phyloP scores from a whole-genome alignment of 2,329 filamentous ascomycete species.

The Aspergillus proliferans region DNA sequence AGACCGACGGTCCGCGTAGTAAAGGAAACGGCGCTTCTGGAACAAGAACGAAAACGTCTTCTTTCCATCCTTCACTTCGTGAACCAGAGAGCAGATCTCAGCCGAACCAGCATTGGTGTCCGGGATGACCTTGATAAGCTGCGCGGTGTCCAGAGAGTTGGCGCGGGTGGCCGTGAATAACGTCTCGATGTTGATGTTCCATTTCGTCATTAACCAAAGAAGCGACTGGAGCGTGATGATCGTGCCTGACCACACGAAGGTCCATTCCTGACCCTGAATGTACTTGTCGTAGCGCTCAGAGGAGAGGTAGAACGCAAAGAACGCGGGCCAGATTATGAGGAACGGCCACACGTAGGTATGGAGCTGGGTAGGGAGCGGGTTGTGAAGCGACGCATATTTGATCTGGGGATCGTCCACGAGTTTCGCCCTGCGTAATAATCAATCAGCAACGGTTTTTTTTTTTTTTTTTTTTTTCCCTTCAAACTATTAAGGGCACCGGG shows the following conservation, averaged over 20 bases:
- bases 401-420: slow-evolving; percentile 93
- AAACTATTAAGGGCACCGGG: slow-evolving; percentile 5
- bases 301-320: slow-evolving; percentile 80
- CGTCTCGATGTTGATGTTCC: slow-evolving; percentile 83
- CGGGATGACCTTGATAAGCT: slow-evolving; percentile 88
- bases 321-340: slow-evolving; percentile 81
- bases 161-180: slow-evolving; percentile 73
- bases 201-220: slow-evolving; percentile 92
- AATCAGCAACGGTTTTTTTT: slow-evolving; percentile 6
- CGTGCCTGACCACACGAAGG: slow-evolving; percentile 83
- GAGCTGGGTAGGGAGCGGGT: slow-evolving; percentile 71
- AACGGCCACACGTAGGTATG: slow-evolving; percentile 95
- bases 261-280: slow-evolving; percentile 95
- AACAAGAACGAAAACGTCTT: slow-evolving; percentile 83
- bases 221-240: slow-evolving; percentile 86
- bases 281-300: slow-evolving; percentile 80
- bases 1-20: slow-evolving; percentile 61
- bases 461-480: not conserved
- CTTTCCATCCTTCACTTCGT: slow-evolving; percentile 69
- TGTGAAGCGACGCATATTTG: slow-evolving; percentile 77
- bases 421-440: slow-evolving; percentile 53
- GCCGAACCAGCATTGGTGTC: slow-evolving; percentile 79
- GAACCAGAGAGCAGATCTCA: slow-evolving; percentile 77
- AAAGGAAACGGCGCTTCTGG: slow-evolving; percentile 95
- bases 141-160: slow-evolving; percentile 63